Evolutionary conservation across 805 yeast species (phyloP).

Genomic region (Candida argentea): DNA sequence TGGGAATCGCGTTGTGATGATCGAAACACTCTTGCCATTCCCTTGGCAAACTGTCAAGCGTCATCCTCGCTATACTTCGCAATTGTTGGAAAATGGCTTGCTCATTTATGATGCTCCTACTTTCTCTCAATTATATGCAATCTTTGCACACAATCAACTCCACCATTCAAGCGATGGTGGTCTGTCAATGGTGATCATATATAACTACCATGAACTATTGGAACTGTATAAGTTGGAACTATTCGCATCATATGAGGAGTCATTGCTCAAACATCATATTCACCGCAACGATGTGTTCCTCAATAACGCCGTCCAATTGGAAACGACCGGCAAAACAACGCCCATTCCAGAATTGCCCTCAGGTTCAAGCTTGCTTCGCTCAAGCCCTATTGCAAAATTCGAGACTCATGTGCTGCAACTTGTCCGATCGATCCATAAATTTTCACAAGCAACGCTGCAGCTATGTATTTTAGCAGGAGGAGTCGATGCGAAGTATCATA

Average conservation of each 20-base stretch:
- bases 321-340: conserved; percentile 14
- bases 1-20: conserved; percentile 13
- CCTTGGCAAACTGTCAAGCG: conserved; percentile 15
- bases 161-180: conserved; percentile 3
- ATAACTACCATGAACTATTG: conserved; percentile 24
- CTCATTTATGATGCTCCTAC: conserved; percentile 12
- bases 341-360: conserved; percentile 20
- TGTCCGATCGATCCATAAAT: conserved; percentile 15
- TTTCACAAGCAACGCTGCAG: conserved; percentile 14
- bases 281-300: conserved; percentile 14
- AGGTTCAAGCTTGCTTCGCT: conserved; percentile 16
- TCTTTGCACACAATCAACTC: conserved; percentile 9
- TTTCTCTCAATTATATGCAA: conserved; percentile 17
- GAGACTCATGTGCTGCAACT: conserved; percentile 20
- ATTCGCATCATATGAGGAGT: conserved; percentile 22
- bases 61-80: conserved; percentile 10
- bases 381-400: conserved; percentile 21
- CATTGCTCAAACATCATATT: conserved; percentile 21
- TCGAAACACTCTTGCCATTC: conserved; percentile 22
- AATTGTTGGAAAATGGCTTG: conserved; percentile 12
- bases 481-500: conserved; percentile 17
- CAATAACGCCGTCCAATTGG: conserved; percentile 10
- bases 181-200: conserved; percentile 14
- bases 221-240: conserved; percentile 26
- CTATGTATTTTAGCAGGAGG: conserved; percentile 21